Evolutionary conservation across 345 rosid genomes (phyloP), one percentile per base, ranked within the genome.

Genomic region (Corymbia maculata): DNA sequence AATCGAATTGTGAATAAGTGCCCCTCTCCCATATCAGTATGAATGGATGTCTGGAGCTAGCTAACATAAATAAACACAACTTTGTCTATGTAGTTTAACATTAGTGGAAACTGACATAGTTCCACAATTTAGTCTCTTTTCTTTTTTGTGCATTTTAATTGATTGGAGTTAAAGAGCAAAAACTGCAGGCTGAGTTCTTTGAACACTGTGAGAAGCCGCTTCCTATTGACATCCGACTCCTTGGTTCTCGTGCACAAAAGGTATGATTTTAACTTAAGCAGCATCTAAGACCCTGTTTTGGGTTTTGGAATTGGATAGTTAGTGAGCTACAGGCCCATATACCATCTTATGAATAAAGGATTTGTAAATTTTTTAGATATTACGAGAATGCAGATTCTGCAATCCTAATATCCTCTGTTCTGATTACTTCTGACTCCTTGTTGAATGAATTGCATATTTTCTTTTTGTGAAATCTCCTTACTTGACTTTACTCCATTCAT

Each of bases 211-310:
- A 97, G 92, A 98, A 95, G 90, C 98, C 96, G 91, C 98, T 98
- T 91, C 99, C 99, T 86, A 98, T 98, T 87, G 99, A 98, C 91
- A 98, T 98, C 87, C 98, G 99, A 89, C 96, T 98, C 47, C 99
- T 98, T 91, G 99, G 98, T 85, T 99, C 99, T 88, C 98, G 97
- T 89, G 99, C 99, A 85, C 99, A 98, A 91, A 98, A 98, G 98
- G 99, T 98, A 16, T 3, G 17, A 4, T 64, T 64, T 64, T n/a
- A n/a, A 64, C 36, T 64, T 64, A 16, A 64, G 75, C 42, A 64
- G 75, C 30, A 64, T n/a, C 15, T 64, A 64, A 64, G 75, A 32
- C 75, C 42, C 36, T 64, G 36, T 64, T 64, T 53, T 53, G 59
- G 75, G 75, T 64, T n/a, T n/a, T 64, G 75, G 36, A 64, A 64